Evolutionary conservation across 371 early-diverging fungal species (phyloP), one percentile per base, ranked within the genome.

Genomic region (Mortierella sp.): DNA sequence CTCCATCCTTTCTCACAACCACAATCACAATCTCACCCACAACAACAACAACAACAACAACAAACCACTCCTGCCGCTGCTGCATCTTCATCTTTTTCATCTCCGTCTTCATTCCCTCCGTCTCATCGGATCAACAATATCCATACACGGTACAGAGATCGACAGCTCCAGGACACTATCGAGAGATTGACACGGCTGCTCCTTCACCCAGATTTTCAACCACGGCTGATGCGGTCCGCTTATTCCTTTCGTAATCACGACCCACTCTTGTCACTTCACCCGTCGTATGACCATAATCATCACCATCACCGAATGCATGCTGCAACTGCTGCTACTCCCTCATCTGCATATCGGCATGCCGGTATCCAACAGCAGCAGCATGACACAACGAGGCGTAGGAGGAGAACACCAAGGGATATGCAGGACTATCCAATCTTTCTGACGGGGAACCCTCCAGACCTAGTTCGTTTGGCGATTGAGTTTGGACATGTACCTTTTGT

Each of bases 371-470:
- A 29, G 13, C 16, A n/a, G 26, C 47, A 26, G 34, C 40, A 50
- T 40, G 4, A 48, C 19, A 14, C n/a, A 5, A n/a, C 7, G 1
- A 61, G 63, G 47, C 52, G 67, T 26, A 58, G 48, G 10, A 66
- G 64, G 67, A 75, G 84, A 39, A 76, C 43, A 22, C 84, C 79
- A 37, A 55, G 84, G n/a, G 84, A 83, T 40, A 37, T 78, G 55
- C 78, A 74, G 37, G 79, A 83, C 39, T 83, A 83, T 26, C 84
- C 84, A 16, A 76, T 83, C 24, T 83, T 83, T 34, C 7, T 76
- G 24, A 83, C 84, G 16, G 84, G 84, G 64, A 79, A 83, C 39
- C 84, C 84, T 14, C 84, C 84, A 31, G 84, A 83, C 41, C 61
- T 83, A 0, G 79, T 83, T 1, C 70, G 84, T 3, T 71, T 83